Conservation (phyloP, 805 yeast species). For the Kodamaea kaohsiungensis region DNA sequence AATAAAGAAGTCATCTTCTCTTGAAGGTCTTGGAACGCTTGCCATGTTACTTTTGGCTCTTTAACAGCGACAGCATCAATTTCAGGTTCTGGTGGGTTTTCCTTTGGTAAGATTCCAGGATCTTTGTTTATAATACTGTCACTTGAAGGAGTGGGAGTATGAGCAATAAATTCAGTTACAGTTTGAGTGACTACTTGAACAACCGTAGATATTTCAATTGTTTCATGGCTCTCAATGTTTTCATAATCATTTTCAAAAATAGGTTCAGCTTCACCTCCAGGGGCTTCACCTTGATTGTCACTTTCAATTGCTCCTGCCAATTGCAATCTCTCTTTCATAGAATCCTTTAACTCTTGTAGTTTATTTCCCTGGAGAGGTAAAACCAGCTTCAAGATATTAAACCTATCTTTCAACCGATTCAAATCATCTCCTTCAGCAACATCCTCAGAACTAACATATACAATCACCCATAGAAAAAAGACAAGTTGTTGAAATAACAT, state of each 20-base stretch:
- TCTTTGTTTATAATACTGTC: neutral
- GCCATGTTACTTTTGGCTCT: neutral
- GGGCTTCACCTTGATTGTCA: neutral
- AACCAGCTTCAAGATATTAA: constrained; percentile 6
- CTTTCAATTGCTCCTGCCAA: neutral
- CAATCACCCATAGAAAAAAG: neutral
- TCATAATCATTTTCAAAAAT: neutral
- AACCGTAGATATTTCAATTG: neutral
- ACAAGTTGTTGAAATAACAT: neutral
- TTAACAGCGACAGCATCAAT: neutral
- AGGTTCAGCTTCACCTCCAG: neutral
- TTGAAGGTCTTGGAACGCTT: neutral
- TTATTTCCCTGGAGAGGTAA: constrained; percentile 5
- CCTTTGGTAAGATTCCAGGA: neutral
- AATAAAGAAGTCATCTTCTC: neutral
- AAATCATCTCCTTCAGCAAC: neutral
- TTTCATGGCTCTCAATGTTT: neutral
- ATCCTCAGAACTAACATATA: neutral
- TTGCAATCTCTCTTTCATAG: neutral
- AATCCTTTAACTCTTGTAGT: constrained; percentile 3
- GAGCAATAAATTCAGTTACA: neutral
- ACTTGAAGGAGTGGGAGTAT: neutral
- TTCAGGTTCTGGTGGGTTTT: neutral
- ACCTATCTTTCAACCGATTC: constrained; percentile 4
- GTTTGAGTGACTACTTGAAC: constrained; percentile 1